Evolutionary conservation across 176 grass and related monocot species (phyloP), one percentile per base, ranked within the genome.

Genomic region (Triticum timopheevii): DNA sequence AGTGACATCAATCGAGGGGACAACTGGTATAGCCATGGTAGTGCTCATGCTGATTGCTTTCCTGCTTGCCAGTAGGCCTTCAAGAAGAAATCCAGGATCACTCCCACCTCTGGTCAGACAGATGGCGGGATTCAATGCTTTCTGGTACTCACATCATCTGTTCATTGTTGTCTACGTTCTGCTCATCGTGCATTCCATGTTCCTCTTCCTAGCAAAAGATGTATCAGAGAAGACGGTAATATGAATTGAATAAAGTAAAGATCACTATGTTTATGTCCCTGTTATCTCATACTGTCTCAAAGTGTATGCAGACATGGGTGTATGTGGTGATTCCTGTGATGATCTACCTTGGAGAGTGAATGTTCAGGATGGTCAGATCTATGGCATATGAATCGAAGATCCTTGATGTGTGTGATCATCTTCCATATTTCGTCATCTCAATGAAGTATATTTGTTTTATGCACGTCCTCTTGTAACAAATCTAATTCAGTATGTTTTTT

Each of bases 121-220:
- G 25, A 84, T 88, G 6, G 83, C 62, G 2, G 93, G 93, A 47
- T 92, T 90, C 69, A 92, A 95, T 69, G 42, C 90, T 38, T 95
- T 95, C 61, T 95, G 93, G 93, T 95, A 95, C 49, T 89, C 93
- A 0, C 93, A 95, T 33, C 93, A 95, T 78, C 49, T 92, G 54
- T 80, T 95, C 78, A 67, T 92, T 25, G 70, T 86, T 24, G 90
- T 95, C 36, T 95, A 95, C 74, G 80, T 89, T 33, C 64, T 95
- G 69, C 93, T 95, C 58, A 78, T 92, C 6, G 71, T 95, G 50
- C 90, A 95, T 50, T 95, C 93, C 31, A 87, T 90, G 86, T 95
- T 95, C 81, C 90, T 95, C 33, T 95, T 90, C 73, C 79, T 95
- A 22, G 86, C 85, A 17, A 77, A 95, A 65, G 90, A 95, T 3